Evolutionary conservation across 1,139 yeast genomes (phyloP), one percentile per base, ranked within the genome.

Genomic region (Candida tropicalis): DNA sequence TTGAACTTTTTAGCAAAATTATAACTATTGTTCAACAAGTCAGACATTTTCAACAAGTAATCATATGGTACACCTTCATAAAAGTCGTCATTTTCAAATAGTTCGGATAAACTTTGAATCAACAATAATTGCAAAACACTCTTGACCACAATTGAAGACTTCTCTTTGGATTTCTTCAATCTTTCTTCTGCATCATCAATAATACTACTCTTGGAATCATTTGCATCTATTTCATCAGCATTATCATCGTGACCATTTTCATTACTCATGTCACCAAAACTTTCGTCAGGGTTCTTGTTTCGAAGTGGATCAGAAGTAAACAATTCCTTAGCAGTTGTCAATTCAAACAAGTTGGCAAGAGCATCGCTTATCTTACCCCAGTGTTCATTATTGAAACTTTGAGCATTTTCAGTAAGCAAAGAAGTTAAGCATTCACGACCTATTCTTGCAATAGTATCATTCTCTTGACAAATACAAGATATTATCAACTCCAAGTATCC

Each of bases 381-480:
- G 53, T 95, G 95, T 3, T 65, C 66, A 10, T 66, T 70, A 20
- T 66, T 61, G 56, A 93, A 87, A 56, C 79, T 81, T n/a, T 65
- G 58, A 49, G 84, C 80, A 61, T 93, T 95, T 50, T 87, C 87
- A 24, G 84, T 68, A 47, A 93, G 75, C 49, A 93, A 72, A 48
- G 84, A 87, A 50, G 86, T 84, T 47, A 93, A 74, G 62, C 99
- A 91, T 9, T 93, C 82, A 56, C 95, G 81, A 16, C 99, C 99
- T 53, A 91, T 90, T 56, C 96, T 77, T 0, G 98, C 95, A 55
- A 95, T 91, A 0, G 98, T 90, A 57, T 93, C 99, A 61, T 93
- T 93, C 56, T 91, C 97, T 64, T 93, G 99, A 57, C 97, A 89
- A 41, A 93, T 88, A 65, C 99, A 95, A 7, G 93, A 84, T 3